phyloP scores from a whole-genome alignment of 2,329 filamentous ascomycete species.

The Calonectria henricotiae region DNA sequence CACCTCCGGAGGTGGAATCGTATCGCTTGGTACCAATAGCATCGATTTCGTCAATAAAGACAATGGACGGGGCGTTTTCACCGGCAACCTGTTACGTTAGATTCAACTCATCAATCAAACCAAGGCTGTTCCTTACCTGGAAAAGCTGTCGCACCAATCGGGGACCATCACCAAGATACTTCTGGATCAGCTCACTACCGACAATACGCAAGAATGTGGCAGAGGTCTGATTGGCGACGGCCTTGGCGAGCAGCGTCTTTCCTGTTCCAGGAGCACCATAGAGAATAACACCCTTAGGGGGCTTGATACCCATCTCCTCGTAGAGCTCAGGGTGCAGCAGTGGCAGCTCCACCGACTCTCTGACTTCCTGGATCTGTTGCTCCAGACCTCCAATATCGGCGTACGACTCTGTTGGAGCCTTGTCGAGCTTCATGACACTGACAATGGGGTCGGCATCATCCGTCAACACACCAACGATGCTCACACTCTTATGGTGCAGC shows the following conservation, averaged over 20 bases:
- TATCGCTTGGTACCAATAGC: conserved; percentile 99
- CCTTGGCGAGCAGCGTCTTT: conserved; percentile 96
- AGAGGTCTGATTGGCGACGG: conserved; percentile 98
- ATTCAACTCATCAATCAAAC: neutral
- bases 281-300: conserved; percentile 98
- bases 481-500: conserved; percentile 97
- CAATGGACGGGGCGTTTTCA: conserved; percentile 96
- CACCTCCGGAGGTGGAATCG: conserved; percentile 96
- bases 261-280: conserved; percentile 98
- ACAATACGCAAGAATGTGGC: conserved; percentile 98
- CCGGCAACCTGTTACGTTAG: conserved; percentile 80
- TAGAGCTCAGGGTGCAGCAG: conserved; percentile 97
- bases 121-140: conserved; percentile 70
- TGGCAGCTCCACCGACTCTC: conserved; percentile 96
- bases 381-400: conserved; percentile 98
- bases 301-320: conserved; percentile 99
- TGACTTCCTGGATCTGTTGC: conserved; percentile 95
- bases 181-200: conserved; percentile 97
- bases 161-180: conserved; percentile 97
- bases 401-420: conserved; percentile 97
- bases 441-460: conserved; percentile 97
- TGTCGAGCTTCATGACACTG: conserved; percentile 99
- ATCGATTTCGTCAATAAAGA: conserved; percentile 99
- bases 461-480: conserved; percentile 96
- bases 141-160: conserved; percentile 96